Evolutionary conservation across 2,329 filamentous ascomycete species (phyloP).

Genomic region (Ambrosiella cleistominuta): DNA sequence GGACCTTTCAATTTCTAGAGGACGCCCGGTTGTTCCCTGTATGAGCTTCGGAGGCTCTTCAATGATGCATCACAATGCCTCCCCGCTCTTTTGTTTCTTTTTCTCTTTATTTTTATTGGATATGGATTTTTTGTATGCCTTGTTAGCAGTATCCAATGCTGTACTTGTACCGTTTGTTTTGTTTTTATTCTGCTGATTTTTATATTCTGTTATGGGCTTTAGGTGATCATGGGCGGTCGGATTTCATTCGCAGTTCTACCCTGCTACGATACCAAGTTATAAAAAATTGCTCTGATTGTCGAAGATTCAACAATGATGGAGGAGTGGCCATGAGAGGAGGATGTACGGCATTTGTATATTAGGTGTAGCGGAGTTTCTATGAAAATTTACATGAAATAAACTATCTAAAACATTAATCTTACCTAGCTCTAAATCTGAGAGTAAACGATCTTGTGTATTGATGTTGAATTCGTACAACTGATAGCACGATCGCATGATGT

Average conservation of each 20-base stretch:
- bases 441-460: too few relatives aligned
- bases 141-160: slow-evolving; percentile 2
- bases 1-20: not conserved
- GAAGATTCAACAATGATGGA: not conserved
- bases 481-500: not conserved
- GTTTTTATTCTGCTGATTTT: slow-evolving; percentile 1
- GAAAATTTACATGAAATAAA: too few relatives aligned
- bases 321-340: not conserved
- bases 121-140: slow-evolving; percentile 6
- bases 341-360: not conserved
- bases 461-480: too few relatives aligned
- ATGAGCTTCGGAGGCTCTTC: not conserved
- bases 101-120: slow-evolving; percentile 1
- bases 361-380: not conserved
- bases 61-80: not conserved
- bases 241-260: slow-evolving; percentile 6
- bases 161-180: slow-evolving; percentile 4
- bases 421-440: too few relatives aligned
- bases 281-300: not conserved
- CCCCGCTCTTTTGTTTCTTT: not conserved
- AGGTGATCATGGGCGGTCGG: slow-evolving; percentile 5
- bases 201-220: not conserved
- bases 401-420: too few relatives aligned
- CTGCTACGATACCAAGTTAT: slow-evolving; percentile 5
- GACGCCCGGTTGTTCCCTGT: not conserved